phyloP scores from a whole-genome alignment of 2,329 filamentous ascomycete species.

The Pseudogymnoascus sp. region DNA sequence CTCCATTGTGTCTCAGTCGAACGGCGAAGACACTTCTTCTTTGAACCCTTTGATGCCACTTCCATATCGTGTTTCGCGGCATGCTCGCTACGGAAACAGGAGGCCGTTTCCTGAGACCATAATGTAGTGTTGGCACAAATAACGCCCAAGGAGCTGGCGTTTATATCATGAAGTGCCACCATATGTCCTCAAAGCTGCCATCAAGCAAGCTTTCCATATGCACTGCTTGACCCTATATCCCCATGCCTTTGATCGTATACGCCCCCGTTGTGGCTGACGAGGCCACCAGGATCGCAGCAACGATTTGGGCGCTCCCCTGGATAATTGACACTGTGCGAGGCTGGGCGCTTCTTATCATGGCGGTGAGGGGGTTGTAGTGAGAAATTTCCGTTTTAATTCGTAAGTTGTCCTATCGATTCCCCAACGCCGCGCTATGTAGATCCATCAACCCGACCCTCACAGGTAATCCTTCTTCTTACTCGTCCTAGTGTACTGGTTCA shows the following conservation, averaged over 20 bases:
- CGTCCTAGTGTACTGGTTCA: constrained; percentile 92
- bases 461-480: constrained; percentile 93
- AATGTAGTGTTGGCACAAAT: neutral
- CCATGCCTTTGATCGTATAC: neutral
- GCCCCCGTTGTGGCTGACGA: constrained; percentile 12
- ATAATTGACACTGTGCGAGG: constrained; percentile 10
- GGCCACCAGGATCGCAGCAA: constrained; percentile 12
- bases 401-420: constrained; percentile 17
- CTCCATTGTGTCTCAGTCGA: neutral
- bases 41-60: neutral
- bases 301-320: constrained; percentile 17
- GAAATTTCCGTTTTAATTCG: constrained; percentile 7
- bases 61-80: neutral
- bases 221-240: neutral
- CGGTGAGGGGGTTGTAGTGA: constrained; percentile 9
- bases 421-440: constrained; percentile 28
- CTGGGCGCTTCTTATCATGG: constrained; percentile 12
- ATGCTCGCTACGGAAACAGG: neutral
- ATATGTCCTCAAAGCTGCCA: neutral
- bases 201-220: neutral
- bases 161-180: neutral
- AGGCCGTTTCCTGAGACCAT: neutral
- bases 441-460: constrained; percentile 36
- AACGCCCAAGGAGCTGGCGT: neutral
- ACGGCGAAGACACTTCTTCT: neutral